These are phyloP conservation scores for Houttuynia cordata DNA, from an alignment of 164 flowering plant species.

Conservation along the genomic window DNA sequence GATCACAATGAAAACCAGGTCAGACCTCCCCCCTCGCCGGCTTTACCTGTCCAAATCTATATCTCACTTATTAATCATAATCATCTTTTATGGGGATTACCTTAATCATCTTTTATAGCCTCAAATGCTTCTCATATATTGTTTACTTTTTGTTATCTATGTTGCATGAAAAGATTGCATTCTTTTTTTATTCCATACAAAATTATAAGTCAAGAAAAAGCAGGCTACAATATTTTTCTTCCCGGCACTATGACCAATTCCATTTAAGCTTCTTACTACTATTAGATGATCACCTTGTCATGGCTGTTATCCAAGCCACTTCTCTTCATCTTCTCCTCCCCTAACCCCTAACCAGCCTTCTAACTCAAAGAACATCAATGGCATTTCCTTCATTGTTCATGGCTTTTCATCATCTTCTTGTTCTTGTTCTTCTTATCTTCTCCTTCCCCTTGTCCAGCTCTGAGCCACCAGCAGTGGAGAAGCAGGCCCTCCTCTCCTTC, in stretches of 20 bases:
- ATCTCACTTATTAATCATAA: too few species aligned
- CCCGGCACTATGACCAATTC: background rate
- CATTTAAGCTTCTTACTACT: background rate
- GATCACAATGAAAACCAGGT: background rate
- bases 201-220: background rate
- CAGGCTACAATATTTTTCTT: background rate
- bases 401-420: conserved; percentile 1
- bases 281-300: background rate
- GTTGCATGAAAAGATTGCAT: too few species aligned
- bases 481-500: conserved; percentile 64
- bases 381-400: conserved; percentile 10
- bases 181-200: too few species aligned
- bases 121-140: too few species aligned
- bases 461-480: conserved; percentile 51
- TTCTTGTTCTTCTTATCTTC: background rate
- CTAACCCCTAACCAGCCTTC: background rate
- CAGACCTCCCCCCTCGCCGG: too few species aligned
- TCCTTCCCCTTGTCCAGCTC: conserved; percentile 13
- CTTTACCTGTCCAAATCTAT: too few species aligned
- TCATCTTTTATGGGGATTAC: too few species aligned
- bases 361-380: conserved; percentile 10
- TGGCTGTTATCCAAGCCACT: background rate
- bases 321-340: background rate
- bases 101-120: too few species aligned
- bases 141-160: too few species aligned